Base-by-base conservation (phyloP, 2,329 filamentous ascomycete species). In the Claviceps pazoutovae region DNA sequence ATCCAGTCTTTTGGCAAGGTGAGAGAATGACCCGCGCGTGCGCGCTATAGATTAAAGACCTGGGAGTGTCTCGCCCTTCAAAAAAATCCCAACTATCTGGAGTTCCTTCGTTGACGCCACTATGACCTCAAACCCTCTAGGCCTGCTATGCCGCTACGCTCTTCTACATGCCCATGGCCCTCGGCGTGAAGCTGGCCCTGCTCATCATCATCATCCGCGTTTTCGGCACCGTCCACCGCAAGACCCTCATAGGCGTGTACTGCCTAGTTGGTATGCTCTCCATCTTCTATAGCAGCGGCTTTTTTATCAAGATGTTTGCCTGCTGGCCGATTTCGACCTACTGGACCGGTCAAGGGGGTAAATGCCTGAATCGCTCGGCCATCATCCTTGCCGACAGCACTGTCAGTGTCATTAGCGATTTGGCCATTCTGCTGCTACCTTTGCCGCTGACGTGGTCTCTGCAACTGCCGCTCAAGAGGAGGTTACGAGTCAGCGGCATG, bases 91-190 rank as follows among this genome's bases (percentile, higher is more conserved):
- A 37, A 48, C 3, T 23, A 14, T 11, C 3, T 16, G 3, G 21
- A 14, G 5, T 23, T 26, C 3, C 21, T 26, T 45, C 14, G 4
- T 26, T 26, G 14, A 45, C 42, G 1, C n/a, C 13, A 17, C 21
- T 16, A 13, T 16, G 8, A 6, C 21, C 26, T 30, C 26, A 30
- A 30, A 11, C 30, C 21, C 14, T 16, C 30, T 36, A 72, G 67
- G 63, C 63, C 13, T 61, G 66, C 46, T 73, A 73, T 50, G 67
- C 68, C 9, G 68, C 67, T 5, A 71, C 69, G 19, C 64, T 73
- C 50, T 66, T 73, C 56, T 73, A 73, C 56, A 68, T 68, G 0
- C 70, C 70, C 16, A 72, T 70, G 58, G 67, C 71, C 14, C 62
- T 67, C 45, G 59, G 66, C 8, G 69, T 69, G n/a, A 72, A 72